A percentile compares a stretch with the other conserved stretches of the same genome.
Evolutionary conservation across 164 flowering plant species (phyloP).

Genomic region (Sextonia rubra): DNA sequence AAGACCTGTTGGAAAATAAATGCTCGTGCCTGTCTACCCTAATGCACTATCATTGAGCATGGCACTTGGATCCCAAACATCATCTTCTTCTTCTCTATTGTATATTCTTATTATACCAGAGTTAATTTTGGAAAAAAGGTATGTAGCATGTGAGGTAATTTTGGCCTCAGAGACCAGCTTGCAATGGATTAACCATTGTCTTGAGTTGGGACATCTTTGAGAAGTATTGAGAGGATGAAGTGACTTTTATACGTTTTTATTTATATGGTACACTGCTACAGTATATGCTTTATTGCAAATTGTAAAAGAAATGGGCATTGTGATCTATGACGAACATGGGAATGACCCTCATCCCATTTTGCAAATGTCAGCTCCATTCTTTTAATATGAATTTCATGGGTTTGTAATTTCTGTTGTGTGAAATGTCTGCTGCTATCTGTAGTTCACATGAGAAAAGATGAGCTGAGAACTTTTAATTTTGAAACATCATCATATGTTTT

Average conservation of each 20-base stretch:
- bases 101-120: neutral
- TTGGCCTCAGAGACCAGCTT: neutral
- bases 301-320: constrained; percentile 34
- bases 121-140: neutral
- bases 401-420: too few species aligned
- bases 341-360: too few species aligned
- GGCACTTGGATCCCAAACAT: neutral
- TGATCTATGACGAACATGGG: constrained; percentile 36
- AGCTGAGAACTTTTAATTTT: too few species aligned
- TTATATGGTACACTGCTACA: too few species aligned
- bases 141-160: too few species aligned
- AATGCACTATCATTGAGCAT: constrained; percentile 90
- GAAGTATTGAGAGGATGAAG: neutral
- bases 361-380: too few species aligned
- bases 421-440: too few species aligned
- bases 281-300: constrained; percentile 50
- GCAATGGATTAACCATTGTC: neutral
- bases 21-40: constrained; percentile 96
- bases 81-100: neutral
- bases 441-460: too few species aligned
- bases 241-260: constrained; percentile 10
- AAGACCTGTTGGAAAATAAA: constrained; percentile 96
- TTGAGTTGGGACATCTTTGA: neutral
- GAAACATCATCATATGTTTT: too few species aligned
- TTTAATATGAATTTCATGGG: too few species aligned